Base-by-base conservation (phyloP, 176 grass and related monocot species). In the Dendrocalamus sinicus region DNA sequence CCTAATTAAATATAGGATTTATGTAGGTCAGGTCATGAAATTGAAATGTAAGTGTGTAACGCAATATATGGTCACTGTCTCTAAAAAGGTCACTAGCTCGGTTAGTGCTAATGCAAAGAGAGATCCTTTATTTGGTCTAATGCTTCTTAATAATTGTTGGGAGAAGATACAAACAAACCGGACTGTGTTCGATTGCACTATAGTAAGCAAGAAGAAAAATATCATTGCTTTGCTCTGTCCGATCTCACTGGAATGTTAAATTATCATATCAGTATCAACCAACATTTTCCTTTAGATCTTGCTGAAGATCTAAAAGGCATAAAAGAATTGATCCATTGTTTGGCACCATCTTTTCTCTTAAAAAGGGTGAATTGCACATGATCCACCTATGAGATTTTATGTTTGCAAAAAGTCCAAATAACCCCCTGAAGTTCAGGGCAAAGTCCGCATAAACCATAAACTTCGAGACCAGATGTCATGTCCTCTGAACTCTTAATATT, bases 21-120 rank as follows among this genome's bases (percentile, higher is more conserved):
- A 37, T 48, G 22, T 37, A 69, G 62, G 72, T 8, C 6, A 62
- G 65, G 67, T 72, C 86, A 51, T 50, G 17, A 16, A 77, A 78
- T 64, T 61, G 50, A 72, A 84, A 83, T 35, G 81, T 24, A 58
- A 79, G 4, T 26, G 47, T 55, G 22, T 19, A 73, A 46, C 58
- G 28, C 69, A 84, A 73, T 60, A 67, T 67, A 67, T 48, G 20
- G 68, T 59, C 81, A 73, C 23, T 73, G 24, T 89, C 87, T 67
- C 17, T 26, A 39, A 37, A 89, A 89, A 1, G 22, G 10, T 26
- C 69, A 80, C 60, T 83, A 70, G 48, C 77, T 66, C 48, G 35
- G n/a, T 16, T 69, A 81, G 8, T n/a, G 39, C 4, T 67, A 9
- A 57, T 67, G n/a, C 51, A 35, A 70, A 4, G 35, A 59, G 51